These are phyloP conservation scores for Candida loeiensis DNA, from an alignment of 805 yeast species.

Conservation along the genomic window DNA sequence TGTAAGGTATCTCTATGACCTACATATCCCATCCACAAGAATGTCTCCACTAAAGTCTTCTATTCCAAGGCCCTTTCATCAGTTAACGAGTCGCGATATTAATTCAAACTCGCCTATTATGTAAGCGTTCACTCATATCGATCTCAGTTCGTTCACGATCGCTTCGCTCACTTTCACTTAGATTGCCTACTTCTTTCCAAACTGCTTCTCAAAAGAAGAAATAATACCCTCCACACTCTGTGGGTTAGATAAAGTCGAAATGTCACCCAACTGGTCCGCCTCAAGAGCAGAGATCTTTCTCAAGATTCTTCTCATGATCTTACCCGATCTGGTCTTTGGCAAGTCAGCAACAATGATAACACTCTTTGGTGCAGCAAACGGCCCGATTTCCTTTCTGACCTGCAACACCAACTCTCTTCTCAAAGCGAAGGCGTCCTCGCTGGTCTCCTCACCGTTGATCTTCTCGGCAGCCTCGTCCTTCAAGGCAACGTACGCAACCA, in stretches of 20 bases:
- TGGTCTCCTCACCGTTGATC: constrained; percentile 27
- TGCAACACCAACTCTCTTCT: constrained; percentile 64
- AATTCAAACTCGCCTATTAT: too few relatives aligned
- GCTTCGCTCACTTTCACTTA: too few relatives aligned
- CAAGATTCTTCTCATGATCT: constrained; percentile 82
- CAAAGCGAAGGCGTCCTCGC: constrained; percentile 48
- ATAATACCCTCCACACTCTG: constrained; percentile 67
- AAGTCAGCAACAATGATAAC: constrained; percentile 70
- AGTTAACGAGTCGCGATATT: too few relatives aligned
- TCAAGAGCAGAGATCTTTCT: constrained; percentile 73
- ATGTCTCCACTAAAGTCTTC: too few relatives aligned
- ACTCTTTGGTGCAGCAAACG: constrained; percentile 80
- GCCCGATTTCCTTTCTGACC: constrained; percentile 78
- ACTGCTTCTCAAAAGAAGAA: constrained; percentile 35
- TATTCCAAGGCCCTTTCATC: too few relatives aligned
- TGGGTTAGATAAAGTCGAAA: constrained; percentile 74
- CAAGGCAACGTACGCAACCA: constrained; percentile 75
- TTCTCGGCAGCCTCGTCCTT: constrained; percentile 44
- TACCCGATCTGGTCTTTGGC: constrained; percentile 85
- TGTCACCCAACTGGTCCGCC: constrained; percentile 79
- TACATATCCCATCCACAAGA: too few relatives aligned
- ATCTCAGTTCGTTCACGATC: too few relatives aligned
- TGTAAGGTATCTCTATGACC: too few relatives aligned
- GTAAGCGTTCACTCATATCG: too few relatives aligned
- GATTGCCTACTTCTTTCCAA: constrained; percentile 39